Base-by-base conservation (phyloP, 2,329 filamentous ascomycete species). In the Colletotrichum navitas region DNA sequence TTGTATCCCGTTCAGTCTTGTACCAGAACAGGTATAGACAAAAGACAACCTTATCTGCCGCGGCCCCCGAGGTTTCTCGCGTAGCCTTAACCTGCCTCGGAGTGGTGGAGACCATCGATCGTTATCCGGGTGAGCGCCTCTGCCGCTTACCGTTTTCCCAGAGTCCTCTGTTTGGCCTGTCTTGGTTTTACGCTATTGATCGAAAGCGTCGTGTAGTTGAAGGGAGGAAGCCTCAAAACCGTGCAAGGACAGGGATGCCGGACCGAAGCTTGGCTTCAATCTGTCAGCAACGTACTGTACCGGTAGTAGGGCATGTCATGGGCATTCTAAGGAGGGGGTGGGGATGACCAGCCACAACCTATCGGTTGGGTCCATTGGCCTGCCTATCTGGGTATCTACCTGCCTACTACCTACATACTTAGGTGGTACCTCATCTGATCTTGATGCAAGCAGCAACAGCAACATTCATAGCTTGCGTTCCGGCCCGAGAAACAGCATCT, bases 41-140 rank as follows among this genome's bases (percentile, higher is more conserved):
- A n/a, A n/a, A 54, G 59, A 34, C 65, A 68, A 64, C 52, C 64
- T 68, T 63, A 71, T 71, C 65, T 68, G 59, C 52, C 54, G 65
- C 39, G 59, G 65, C 32, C 39, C 32, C 59, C 36, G n/a, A 62
- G 47, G 45, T 45, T 32, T 45, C 47, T 54, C 26, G 14, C 24
- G 21, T n/a, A 58, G 60, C 24, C 49, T 10, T 41, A n/a, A 45
- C 29, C 55, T 45, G 41, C 21, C 32, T 61, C 29, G 6, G 47
- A 39, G 49, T 54, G 49, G 47, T 52, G 59, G 66, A 58, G 45
- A 49, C 41, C 24, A n/a, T n/a, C 14, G 7, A 34, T 34, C 7
- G 45, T 18, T 29, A 24, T 69, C 61, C 34, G 21, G 24, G 14
- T 34, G 39, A 63, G 12, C 41, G 55, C 16, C 32, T 43, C 36